Percentiles rank a stretch among this genome's conserved stretches.
phyloP scores from a whole-genome alignment of 768 basidiomycete species.

The Boletus edulis region DNA sequence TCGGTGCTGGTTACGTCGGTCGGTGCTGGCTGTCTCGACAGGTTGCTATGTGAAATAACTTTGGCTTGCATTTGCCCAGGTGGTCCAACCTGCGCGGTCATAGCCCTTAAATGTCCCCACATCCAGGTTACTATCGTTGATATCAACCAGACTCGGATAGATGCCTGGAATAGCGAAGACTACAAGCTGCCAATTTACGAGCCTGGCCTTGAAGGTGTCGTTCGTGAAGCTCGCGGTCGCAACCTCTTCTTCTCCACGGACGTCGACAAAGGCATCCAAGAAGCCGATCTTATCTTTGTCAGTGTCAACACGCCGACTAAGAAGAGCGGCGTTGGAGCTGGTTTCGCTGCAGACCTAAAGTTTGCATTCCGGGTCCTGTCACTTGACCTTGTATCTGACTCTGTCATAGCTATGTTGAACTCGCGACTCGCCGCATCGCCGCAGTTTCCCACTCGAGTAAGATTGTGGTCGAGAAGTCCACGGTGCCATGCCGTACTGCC shows the following conservation, averaged over 20 bases:
- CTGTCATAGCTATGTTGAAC: slow-evolving; percentile 82
- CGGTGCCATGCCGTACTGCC: slow-evolving; percentile 97
- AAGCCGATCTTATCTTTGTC: slow-evolving; percentile 98
- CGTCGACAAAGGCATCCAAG: slow-evolving; percentile 87
- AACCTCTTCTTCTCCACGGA: slow-evolving; percentile 98
- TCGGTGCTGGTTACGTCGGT: slow-evolving; percentile 95
- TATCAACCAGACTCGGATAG: slow-evolving; percentile 89
- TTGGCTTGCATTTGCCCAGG: slow-evolving; percentile 44
- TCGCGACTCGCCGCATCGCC: slow-evolving; percentile 95
- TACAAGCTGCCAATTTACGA: slow-evolving; percentile 94
- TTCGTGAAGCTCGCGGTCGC: slow-evolving; percentile 81
- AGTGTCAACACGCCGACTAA: slow-evolving; percentile 99
- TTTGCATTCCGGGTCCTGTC: slow-evolving; percentile 39
- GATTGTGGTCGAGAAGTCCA: slow-evolving; percentile 99
- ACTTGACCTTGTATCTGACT: slow-evolving; percentile 5
- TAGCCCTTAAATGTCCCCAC: slow-evolving; percentile 90
- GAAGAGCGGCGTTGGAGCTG: slow-evolving; percentile 96
- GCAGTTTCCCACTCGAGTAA: slow-evolving; percentile 86
- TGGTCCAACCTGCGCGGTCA: slow-evolving; percentile 94
- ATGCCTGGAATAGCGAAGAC: slow-evolving; percentile 92
- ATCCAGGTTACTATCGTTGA: slow-evolving; percentile 97
- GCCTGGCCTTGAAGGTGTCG: slow-evolving; percentile 91
- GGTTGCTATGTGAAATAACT: slow-evolving; percentile 6
- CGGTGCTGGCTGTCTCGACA: slow-evolving; percentile 25
- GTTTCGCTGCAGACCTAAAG: slow-evolving; percentile 98